phyloP scores from a whole-genome alignment of 1,284 basidiomycete genomes.

The Apiotrichum brassicae region DNA sequence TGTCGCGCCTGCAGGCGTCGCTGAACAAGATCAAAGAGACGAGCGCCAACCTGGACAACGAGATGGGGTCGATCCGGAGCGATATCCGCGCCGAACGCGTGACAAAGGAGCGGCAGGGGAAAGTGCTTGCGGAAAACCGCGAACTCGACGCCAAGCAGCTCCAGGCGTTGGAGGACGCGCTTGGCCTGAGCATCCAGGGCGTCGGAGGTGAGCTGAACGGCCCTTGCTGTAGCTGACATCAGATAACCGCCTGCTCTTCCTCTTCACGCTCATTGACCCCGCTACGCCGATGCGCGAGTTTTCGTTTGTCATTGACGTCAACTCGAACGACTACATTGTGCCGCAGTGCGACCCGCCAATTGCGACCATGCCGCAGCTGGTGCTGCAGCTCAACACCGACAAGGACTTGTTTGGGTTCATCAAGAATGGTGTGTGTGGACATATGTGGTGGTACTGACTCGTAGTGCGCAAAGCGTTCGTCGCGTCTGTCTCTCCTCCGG shows the following conservation, averaged over 20 bases:
- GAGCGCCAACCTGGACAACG: conserved; percentile 29
- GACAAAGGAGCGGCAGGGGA: conserved; percentile 65
- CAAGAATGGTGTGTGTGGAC: conserved; percentile 37
- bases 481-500: conserved; percentile 8
- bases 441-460: neutral
- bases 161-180: conserved; percentile 54
- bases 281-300: conserved; percentile 59
- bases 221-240: conserved; percentile 1
- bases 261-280: conserved; percentile 63
- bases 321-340: conserved; percentile 55
- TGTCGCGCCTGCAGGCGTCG: conserved; percentile 30
- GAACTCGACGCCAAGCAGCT: conserved; percentile 56
- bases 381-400: conserved; percentile 39
- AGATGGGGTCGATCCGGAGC: conserved; percentile 25
- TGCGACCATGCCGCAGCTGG: conserved; percentile 29
- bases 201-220: conserved; percentile 52
- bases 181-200: conserved; percentile 66
- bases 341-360: conserved; percentile 42
- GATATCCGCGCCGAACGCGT: conserved; percentile 26
- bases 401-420: conserved; percentile 42
- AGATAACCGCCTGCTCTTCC: conserved; percentile 63
- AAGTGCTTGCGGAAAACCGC: conserved; percentile 58
- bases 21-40: conserved; percentile 33
- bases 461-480: conserved; percentile 34
- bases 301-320: conserved; percentile 68